Evolutionary conservation across 441 rosid genomes (phyloP).

Genomic region (Mallotus japonicus): DNA sequence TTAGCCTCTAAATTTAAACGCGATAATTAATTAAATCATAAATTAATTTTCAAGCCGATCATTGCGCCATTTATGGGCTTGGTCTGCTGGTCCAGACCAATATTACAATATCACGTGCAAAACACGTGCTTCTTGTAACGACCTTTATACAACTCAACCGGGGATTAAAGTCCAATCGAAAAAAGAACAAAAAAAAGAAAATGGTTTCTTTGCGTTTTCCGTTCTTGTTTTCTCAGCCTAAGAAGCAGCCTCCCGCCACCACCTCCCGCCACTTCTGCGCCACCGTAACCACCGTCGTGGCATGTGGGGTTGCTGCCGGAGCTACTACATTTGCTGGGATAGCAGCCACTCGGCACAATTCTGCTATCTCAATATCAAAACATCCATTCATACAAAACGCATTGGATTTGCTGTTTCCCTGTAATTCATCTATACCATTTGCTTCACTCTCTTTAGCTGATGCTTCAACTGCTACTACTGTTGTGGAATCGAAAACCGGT

Average conservation of each 20-base stretch:
- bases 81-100: background rate
- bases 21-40: too few relatives aligned
- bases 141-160: background rate
- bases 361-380: slow-evolving; percentile 20
- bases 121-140: background rate
- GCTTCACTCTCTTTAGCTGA: slow-evolving; percentile 74
- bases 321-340: slow-evolving; percentile 43
- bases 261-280: slow-evolving; percentile 29
- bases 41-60: too few relatives aligned
- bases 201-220: slow-evolving; percentile 83
- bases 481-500: slow-evolving; percentile 67
- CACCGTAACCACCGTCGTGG: slow-evolving; percentile 34
- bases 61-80: too few relatives aligned
- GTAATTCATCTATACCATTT: slow-evolving; percentile 42
- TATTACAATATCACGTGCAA: background rate
- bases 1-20: too few relatives aligned
- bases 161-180: background rate
- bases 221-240: slow-evolving; percentile 75
- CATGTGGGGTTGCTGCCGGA: slow-evolving; percentile 38
- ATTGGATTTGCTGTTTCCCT: slow-evolving; percentile 36
- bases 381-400: slow-evolving; percentile 40
- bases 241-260: slow-evolving; percentile 20
- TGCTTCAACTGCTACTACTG: slow-evolving; percentile 43
- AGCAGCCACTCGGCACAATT: slow-evolving; percentile 31
- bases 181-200: background rate